A percentile compares a stretch with the other conserved stretches of the same genome.
Evolutionary conservation across 345 rosid species (phyloP).

Genomic region (Zanthoxylum bungeanum): DNA sequence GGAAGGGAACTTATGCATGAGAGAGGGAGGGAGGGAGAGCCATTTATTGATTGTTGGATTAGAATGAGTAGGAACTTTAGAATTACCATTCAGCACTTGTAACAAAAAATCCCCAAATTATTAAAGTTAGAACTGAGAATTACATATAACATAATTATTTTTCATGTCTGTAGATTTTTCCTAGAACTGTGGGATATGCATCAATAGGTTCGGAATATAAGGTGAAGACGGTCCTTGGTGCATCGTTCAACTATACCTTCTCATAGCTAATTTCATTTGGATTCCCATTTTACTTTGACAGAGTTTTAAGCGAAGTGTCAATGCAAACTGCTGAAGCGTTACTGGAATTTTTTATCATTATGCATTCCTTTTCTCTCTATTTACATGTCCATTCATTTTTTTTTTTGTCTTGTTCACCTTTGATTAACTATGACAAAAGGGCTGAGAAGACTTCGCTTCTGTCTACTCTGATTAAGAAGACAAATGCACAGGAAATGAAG

Average conservation of each 20-base stretch:
- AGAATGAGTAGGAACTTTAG: neutral
- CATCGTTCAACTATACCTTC: neutral
- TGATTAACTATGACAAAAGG: conserved; percentile 34
- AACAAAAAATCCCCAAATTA: neutral
- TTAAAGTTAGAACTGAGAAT: neutral
- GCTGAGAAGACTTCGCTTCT: conserved; percentile 61
- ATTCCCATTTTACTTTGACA: neutral
- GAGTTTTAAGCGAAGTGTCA: neutral
- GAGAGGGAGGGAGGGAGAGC: neutral
- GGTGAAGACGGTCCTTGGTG: neutral
- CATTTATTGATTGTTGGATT: neutral
- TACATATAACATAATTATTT: neutral
- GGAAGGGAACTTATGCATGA: neutral
- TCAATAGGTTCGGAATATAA: neutral
- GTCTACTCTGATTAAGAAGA: conserved; percentile 77
- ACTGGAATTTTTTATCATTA: neutral
- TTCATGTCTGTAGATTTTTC: neutral
- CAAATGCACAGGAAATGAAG: conserved; percentile 96
- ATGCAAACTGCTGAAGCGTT: neutral
- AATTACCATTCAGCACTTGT: neutral
- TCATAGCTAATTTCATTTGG: neutral
- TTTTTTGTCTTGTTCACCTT: neutral
- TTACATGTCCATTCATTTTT: neutral
- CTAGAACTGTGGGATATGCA: neutral
- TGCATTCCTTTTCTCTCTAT: neutral